Conservation (phyloP, 805 yeast genomes). For the Clavispora asparagi region DNA sequence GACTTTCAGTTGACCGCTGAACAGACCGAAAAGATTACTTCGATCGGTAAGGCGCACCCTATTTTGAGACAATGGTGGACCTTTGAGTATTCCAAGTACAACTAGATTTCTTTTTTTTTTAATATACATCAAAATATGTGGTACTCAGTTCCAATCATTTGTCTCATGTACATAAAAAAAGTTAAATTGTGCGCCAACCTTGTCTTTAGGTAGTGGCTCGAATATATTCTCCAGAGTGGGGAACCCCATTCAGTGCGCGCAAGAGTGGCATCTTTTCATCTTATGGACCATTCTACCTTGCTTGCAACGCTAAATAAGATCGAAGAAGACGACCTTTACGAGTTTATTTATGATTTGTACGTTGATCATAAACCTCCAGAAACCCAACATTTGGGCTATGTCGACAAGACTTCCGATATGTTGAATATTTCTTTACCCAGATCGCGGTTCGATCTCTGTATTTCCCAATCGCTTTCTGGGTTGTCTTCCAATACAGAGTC, state of each 20-base stretch:
- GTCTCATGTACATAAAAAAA: too few species aligned
- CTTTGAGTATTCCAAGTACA: constrained; percentile 12
- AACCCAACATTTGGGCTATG: constrained; percentile 30
- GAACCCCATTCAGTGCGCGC: not conserved
- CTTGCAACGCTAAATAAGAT: not conserved
- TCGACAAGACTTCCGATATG: constrained; percentile 22
- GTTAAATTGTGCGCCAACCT: too few species aligned
- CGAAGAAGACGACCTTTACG: constrained; percentile 13
- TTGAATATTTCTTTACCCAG: constrained; percentile 19
- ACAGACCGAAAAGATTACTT: constrained; percentile 33
- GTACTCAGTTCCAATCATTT: too few species aligned
- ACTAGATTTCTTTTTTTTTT: constrained; percentile 4
- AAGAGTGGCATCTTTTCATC: not conserved
- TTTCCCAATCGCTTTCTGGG: constrained; percentile 30
- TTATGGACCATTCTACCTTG: not conserved
- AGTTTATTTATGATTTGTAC: constrained; percentile 30
- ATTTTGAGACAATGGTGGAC: constrained; percentile 24
- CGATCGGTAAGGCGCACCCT: constrained; percentile 10
- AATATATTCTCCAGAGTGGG: too few species aligned
- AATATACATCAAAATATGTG: too few species aligned
- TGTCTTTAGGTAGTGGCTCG: too few species aligned
- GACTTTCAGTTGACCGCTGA: constrained; percentile 47
- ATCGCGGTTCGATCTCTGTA: constrained; percentile 20
- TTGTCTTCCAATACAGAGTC: constrained; percentile 27
- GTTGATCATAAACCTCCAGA: constrained; percentile 22